phyloP scores from a whole-genome alignment of 2,329 filamentous ascomycete genomes.

The Calonectria leucothoes region DNA sequence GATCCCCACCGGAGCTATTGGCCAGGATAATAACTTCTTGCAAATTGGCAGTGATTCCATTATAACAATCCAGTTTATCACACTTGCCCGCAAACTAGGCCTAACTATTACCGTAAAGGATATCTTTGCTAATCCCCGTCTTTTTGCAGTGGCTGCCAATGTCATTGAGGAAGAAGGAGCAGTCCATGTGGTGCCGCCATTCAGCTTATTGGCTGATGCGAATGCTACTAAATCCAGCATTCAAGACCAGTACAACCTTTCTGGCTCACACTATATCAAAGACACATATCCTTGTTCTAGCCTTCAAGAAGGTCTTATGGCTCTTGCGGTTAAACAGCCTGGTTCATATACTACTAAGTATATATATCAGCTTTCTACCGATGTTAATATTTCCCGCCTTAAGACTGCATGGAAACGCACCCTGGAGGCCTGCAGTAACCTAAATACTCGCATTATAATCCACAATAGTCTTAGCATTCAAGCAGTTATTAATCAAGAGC shows the following conservation, averaged over 20 bases:
- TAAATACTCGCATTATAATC: not conserved
- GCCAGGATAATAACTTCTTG: not conserved
- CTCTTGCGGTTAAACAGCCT: slow-evolving; percentile 12
- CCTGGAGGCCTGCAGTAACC: not conserved
- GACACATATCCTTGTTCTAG: not conserved
- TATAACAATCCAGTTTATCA: not conserved
- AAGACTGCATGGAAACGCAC: not conserved
- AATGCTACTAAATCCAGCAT: not conserved
- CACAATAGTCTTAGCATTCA: not conserved
- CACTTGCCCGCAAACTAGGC: not conserved
- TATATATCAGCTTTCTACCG: not conserved
- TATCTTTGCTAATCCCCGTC: not conserved
- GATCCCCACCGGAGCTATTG: not conserved
- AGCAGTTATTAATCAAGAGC: not conserved
- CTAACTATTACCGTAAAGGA: not conserved
- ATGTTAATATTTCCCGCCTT: not conserved
- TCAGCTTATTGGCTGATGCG: not conserved
- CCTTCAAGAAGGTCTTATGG: not conserved
- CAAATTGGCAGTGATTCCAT: not conserved
- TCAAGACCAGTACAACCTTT: not conserved
- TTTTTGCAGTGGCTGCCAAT: not conserved
- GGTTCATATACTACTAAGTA: slow-evolving; percentile 19
- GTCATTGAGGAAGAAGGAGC: not conserved
- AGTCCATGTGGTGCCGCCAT: not conserved
- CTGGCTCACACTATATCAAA: not conserved